Conservation (phyloP, 2,329 filamentous ascomycete species). For the Monosporascus sp. region DNA sequence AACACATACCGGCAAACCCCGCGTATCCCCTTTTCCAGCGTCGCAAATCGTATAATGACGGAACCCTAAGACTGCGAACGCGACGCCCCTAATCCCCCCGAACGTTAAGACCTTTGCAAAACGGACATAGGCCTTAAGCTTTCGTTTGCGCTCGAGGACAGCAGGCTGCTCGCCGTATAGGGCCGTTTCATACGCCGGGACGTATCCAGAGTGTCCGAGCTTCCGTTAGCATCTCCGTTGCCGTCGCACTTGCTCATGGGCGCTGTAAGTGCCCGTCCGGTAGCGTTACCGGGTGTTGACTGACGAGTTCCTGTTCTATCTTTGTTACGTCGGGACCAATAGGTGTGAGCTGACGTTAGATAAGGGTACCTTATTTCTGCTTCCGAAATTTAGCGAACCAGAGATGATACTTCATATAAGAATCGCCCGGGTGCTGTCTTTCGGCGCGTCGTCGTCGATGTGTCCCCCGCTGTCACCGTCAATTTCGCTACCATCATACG, state of each 20-base stretch:
- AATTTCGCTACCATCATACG: slow-evolving; percentile 1
- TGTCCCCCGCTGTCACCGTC: slow-evolving; percentile 20
- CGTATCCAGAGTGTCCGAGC: slow-evolving; percentile 30
- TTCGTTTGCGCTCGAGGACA: slow-evolving; percentile 32
- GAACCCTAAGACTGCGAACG: neutral
- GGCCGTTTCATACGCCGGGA: slow-evolving; percentile 38
- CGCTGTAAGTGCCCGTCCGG: slow-evolving; percentile 50
- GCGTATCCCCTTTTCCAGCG: neutral
- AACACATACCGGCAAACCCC: slow-evolving; percentile 23
- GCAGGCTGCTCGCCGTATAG: slow-evolving; percentile 21
- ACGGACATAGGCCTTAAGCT: slow-evolving; percentile 23
- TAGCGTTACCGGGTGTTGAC: slow-evolving; percentile 39
- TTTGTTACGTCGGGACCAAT: neutral
- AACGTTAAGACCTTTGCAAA: slow-evolving; percentile 25
- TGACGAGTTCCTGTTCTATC: slow-evolving; percentile 30
- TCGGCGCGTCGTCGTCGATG: slow-evolving; percentile 35
- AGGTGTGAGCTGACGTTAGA: slow-evolving; percentile 13
- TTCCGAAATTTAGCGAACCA: slow-evolving; percentile 14
- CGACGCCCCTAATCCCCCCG: slow-evolving; percentile 17
- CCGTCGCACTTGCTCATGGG: slow-evolving; percentile 38
- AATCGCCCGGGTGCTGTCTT: slow-evolving; percentile 36
- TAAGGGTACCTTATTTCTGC: neutral
- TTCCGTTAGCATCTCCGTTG: slow-evolving; percentile 25
- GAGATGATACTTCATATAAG: slow-evolving; percentile 16
- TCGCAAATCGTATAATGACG: neutral